Base-by-base conservation (phyloP, 805 yeast genomes). In the Suhomyces faveliae region DNA sequence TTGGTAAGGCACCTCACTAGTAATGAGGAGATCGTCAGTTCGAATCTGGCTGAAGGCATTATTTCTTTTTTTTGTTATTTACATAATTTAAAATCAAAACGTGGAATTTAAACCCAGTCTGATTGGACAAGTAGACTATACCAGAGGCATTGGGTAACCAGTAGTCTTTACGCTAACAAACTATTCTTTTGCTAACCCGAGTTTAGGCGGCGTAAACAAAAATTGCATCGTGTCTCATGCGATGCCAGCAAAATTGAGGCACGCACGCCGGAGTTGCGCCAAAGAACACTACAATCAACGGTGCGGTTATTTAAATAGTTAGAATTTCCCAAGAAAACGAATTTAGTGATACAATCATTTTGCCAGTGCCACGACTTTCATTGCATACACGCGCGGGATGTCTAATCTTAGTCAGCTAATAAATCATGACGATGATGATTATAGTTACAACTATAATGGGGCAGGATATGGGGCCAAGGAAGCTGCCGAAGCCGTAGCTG, bases 341-440 rank as follows among this genome's bases (percentile, higher is more conserved):
- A 35, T 35, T 42, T 35, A 33, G 39, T 35, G 13, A 42, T n/a
- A 42, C 45, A 42, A 42, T 33, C 24, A 25, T 25, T 40, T 40
- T 19, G 43, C 43, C 24, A 25, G 21, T 27, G 35, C 37, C 43
- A 40, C 43, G 43, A 40, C 43, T 17, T 17, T 27, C 30, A 27
- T 27, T 23, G 22, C 10, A 27, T 21, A 8, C 11, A 19, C 27
- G 15, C 25, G 44, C 43, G 43, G 35, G 40, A 62, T 62, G 67
- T 57, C 64, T 19, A 61, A 62, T 41, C 63, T 62, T 47, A 60
- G 59, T 41, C 54, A 60, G 35, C 61, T 62, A 23, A 62, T 62
- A 19, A 62, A 62, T 44, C 61, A 59, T 30, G 65, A 62, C 35
- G 30, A 33, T 15, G 54, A 48, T 39, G 59, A 57, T n/a, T 50